A percentile compares a stretch with the other conserved stretches of the same genome.
Conservation (phyloP, 495 filamentous ascomycete species). For the Penicillium ucsense region DNA sequence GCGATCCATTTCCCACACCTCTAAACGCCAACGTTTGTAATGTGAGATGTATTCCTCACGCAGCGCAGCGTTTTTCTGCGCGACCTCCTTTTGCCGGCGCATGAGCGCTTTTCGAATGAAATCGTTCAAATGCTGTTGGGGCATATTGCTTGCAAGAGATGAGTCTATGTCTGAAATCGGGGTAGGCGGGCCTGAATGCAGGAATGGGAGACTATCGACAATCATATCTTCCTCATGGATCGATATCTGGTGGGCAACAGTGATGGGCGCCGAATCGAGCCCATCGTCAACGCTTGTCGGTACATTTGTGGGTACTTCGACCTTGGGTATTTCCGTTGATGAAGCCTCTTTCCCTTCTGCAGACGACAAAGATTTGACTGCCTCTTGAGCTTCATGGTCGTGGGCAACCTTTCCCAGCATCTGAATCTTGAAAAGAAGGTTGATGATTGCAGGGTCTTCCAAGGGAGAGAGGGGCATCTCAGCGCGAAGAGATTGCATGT, state of each 20-base stretch:
- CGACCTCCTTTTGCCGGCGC: conserved; percentile 31
- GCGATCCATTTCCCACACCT: conserved; percentile 50
- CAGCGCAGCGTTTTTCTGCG: conserved; percentile 30
- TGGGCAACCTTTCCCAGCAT: conserved; percentile 33
- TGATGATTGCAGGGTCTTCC: conserved; percentile 36
- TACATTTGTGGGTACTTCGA: conserved; percentile 9
- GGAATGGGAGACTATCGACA: conserved; percentile 39
- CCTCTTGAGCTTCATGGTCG: conserved; percentile 5
- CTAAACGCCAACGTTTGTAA: conserved; percentile 41
- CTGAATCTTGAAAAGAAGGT: conserved; percentile 36
- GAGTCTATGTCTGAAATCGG: conserved; percentile 42
- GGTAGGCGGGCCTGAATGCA: conserved; percentile 37
- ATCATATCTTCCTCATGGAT: conserved; percentile 7
- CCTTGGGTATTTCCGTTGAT: background rate
- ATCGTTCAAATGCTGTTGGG: conserved; percentile 27
- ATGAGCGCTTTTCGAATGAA: conserved; percentile 26
- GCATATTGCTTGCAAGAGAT: conserved; percentile 31
- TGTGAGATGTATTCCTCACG: conserved; percentile 31
- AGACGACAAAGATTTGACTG: conserved; percentile 1
- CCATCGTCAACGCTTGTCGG: background rate
- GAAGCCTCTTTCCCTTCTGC: conserved; percentile 5
- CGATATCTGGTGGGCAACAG: conserved; percentile 4
- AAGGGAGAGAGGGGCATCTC: conserved; percentile 36
- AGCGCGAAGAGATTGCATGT: conserved; percentile 33
- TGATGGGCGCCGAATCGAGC: conserved; percentile 5